Evolutionary conservation across 768 basidiomycete species (phyloP), one percentile per base, ranked within the genome.

Genomic region (Suillus subluteus): DNA sequence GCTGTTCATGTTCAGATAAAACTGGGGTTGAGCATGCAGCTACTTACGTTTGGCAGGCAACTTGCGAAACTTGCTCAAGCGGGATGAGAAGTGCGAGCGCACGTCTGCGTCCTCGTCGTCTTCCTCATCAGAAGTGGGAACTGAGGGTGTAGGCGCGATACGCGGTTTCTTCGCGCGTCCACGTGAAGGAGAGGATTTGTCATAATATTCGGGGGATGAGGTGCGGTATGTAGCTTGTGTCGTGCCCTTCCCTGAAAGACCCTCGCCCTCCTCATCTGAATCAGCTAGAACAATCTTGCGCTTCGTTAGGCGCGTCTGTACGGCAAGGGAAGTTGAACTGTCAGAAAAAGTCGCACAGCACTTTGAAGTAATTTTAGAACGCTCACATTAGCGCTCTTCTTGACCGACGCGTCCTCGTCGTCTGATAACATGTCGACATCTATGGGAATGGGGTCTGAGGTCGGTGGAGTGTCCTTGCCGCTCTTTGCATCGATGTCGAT

Each of bases 391-490:
- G 58, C 74, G 73, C 64, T 65, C 68, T 70, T 68, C 58, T 73
- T 70, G 23, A 75, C 73, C 32, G 80, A 78, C 26, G 83, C 84
- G 50, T 84, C 85, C 15, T 82, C 85, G 2, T 76, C 70, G 40
- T 83, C 84, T 9, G 82, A 82, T 59, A 88, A 68, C 87, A 92
- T 88, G 73, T 93, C 91, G 12, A 94, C 84, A 69, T 94, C 91
- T 61, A 61, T 61, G 43, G 59, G 6, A 65, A 93, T 85, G 37
- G 86, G 82, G 65, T 94, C 91, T 69, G 91, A 94, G 3, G 91
- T 91, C 0, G 91, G 91, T 35, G 92, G 92, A 2, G 91, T 91
- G 18, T 85, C 83, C 37, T 78, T 80, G 48, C 72, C 64, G 68
- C 82, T 89, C 76, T 78, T 13, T 72, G 73, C 18, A 81, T 78